Evolutionary conservation across 352 stramenopile genomes (phyloP), one percentile per base, ranked within the genome.

Genomic region (Blastocystis sp.): DNA sequence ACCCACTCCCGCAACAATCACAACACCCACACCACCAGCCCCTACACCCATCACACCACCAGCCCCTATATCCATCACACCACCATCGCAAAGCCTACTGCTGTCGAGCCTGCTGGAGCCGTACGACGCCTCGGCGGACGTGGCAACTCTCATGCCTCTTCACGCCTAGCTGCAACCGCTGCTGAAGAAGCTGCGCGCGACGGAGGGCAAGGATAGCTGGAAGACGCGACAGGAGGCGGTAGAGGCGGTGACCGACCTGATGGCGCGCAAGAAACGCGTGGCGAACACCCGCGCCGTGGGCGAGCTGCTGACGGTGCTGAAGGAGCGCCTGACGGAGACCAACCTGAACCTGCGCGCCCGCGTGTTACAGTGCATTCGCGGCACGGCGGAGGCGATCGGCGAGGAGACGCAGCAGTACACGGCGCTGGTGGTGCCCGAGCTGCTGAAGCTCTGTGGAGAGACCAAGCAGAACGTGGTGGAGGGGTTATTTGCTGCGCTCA

Each of bases 301-400:
- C 17, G 40, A 68, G 17, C 34, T 69, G 24, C 52, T 84, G 17
- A 43, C 28, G 19, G 34, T 84, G 1, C 57, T 84, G 28, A 84
- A 84, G 42, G 74, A 84, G 40, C 74, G 74, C 19, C 48, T 84
- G 9, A 59, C 54, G 2, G 74, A 84, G 43, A 57, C 61, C n/a
- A 84, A 84, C 60, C 57, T 84, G 38, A 84, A 84, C 48, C 74
- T 84, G 10, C 74, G 74, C 21, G 74, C 74, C 17, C 57, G 60
- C 7, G 74, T 84, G 4, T 54, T 84, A 3, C 38, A 54, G 4
- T 84, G 74, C 40, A 70, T 84, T 24, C 19, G 43, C 10, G 10
- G 34, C 38, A 43, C 69, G 1, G 61, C 60, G n/a, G 28, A 69
- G 3, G 48, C 74, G 3, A 24, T 84, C 19, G 74, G 74, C 21